These are phyloP conservation scores for Candida bentonensis DNA, from an alignment of 805 yeast species.

Conservation along the genomic window DNA sequence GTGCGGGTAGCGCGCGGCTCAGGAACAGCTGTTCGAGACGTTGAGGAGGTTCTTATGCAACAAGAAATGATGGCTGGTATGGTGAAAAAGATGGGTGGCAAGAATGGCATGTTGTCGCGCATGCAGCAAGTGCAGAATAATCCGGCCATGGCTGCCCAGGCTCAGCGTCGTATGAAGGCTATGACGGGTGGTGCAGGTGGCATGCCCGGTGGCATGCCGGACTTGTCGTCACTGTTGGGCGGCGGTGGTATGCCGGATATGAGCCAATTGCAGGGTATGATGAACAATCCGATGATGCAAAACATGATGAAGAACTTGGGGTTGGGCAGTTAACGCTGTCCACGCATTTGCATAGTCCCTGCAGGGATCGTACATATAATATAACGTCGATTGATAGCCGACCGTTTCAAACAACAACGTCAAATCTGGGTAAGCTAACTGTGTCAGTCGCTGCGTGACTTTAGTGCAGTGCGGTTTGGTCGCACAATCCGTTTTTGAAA, in stretches of 20 bases:
- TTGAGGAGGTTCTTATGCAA: conserved; percentile 82
- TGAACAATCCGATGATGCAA: conserved; percentile 38
- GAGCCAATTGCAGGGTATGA: conserved; percentile 33
- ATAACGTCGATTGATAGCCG: too few species aligned
- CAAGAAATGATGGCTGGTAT: conserved; percentile 88
- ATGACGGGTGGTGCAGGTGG: conserved; percentile 41
- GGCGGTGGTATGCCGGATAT: conserved; percentile 50
- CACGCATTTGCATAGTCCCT: too few species aligned
- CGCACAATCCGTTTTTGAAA: too few species aligned
- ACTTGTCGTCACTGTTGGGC: conserved; percentile 17
- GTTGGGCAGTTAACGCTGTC: conserved; percentile 7
- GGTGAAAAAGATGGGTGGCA: conserved; percentile 58
- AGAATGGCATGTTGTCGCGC: conserved; percentile 38
- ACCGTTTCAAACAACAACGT: too few species aligned
- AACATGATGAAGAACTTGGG: conserved; percentile 40
- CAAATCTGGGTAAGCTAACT: too few species aligned
- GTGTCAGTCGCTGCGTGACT: too few species aligned
- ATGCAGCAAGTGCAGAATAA: conserved; percentile 26
- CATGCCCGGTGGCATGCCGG: conserved; percentile 7
- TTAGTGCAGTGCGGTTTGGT: too few species aligned
- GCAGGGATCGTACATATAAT: too few species aligned
- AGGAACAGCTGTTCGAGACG: conserved; percentile 84
- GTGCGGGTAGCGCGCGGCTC: conserved; percentile 89
- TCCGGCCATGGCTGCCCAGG: conserved; percentile 29
- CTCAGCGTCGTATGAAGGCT: conserved; percentile 29